These are phyloP conservation scores for Lepiota brunneoincarnata DNA, from an alignment of 768 basidiomycete genomes.

Conservation along the genomic window DNA sequence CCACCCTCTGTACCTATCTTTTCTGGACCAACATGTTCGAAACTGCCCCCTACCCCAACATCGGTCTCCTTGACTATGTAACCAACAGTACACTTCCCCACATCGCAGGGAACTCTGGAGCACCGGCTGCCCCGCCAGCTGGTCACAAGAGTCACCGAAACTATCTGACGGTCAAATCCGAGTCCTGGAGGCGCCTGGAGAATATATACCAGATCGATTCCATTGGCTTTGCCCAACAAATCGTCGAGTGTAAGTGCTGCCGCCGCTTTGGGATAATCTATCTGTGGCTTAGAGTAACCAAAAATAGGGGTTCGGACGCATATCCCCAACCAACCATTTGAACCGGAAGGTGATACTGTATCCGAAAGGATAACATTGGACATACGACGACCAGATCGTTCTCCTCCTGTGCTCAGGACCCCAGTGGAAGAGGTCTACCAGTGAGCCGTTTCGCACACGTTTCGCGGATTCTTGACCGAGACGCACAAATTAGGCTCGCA, in stretches of 20 bases:
- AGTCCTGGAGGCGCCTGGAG: slow-evolving; percentile 51
- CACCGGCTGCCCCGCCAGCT: slow-evolving; percentile 30
- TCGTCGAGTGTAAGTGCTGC: neutral
- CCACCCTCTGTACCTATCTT: neutral
- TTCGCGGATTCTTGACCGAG: no score
- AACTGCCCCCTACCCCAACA: slow-evolving; percentile 28
- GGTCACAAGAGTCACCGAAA: slow-evolving; percentile 49
- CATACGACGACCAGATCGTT: slow-evolving; percentile 20
- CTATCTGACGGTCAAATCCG: slow-evolving; percentile 38
- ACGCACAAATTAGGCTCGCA: neutral
- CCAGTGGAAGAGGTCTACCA: slow-evolving; percentile 40
- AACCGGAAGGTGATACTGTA: neutral
- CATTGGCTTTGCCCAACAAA: slow-evolving; percentile 1
- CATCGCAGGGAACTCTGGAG: slow-evolving; percentile 28
- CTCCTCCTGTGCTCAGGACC: slow-evolving; percentile 29
- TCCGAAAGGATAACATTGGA: slow-evolving; percentile 10
- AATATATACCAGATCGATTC: slow-evolving; percentile 37
- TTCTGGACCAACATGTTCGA: slow-evolving; percentile 18
- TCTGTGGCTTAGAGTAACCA: neutral
- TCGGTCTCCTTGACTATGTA: slow-evolving; percentile 46
- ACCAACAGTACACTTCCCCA: slow-evolving; percentile 43
- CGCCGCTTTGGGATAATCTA: neutral
- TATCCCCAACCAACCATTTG: neutral
- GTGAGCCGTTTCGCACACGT: slow-evolving; percentile 24
- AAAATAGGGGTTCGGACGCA: neutral